Evolutionary conservation across 768 basidiomycete species (phyloP), one percentile per base, ranked within the genome.

Genomic region (Auricularia heimuer): DNA sequence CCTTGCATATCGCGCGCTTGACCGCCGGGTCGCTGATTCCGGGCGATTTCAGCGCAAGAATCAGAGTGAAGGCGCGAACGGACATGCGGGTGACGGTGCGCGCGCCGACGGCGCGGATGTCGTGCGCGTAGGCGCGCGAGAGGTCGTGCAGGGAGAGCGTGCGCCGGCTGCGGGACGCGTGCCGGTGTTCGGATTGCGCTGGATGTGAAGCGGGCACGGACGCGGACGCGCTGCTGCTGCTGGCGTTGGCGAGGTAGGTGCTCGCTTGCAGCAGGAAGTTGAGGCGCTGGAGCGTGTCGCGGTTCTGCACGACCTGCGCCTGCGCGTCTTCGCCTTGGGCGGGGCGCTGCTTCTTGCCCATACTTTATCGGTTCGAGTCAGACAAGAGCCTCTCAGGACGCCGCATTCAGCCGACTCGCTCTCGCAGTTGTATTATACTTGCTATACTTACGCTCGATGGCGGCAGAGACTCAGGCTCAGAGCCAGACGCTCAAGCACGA

Each of bases 231-330:
- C 33, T 34, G 63, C 6, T 63, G 63, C 44, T 73, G 68, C 69
- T 36, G 66, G 70, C 61, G 81, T 77, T 63, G 76, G 79, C 65
- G 21, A 91, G 77, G 66, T 86, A 87, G 12, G 82, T 79, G 70
- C 87, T 86, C 42, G 90, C 88, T 75, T 93, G 92, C 71, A 90
- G 92, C 42, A 94, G 81, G 73, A 90, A 94, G 75, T 89, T 93
- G 67, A 94, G 81, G 35, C 92, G 82, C 73, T 94, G 92, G 24
- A 92, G 81, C 60, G 89, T 83, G 71, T 94, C 92, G 35, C 85
- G 79, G 72, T 92, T 90, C 11, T 79, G 69, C 37, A 88, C 79
- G n/a, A 44, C 65, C 61, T 56, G 62, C 58, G 65, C 68, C 65
- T 82, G 88, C 4, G 86, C 86, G 8, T 70, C 75, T 18, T 83